Conservation (phyloP, 2,329 filamentous ascomycete species). For the Amylocarpus encephaloides region DNA sequence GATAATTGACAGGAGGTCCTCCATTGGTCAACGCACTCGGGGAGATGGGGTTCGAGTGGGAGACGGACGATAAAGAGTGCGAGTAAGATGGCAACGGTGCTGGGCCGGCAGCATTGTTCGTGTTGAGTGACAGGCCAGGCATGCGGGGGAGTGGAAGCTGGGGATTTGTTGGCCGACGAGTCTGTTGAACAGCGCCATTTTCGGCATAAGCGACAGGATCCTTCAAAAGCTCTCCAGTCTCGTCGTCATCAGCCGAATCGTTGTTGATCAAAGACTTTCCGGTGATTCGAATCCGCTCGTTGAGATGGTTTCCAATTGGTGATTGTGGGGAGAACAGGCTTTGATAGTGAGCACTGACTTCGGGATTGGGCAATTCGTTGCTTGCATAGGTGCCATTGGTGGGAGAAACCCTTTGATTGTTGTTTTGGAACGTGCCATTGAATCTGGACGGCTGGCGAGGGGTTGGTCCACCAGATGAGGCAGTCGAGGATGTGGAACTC, state of each 20-base stretch:
- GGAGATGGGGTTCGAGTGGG: slow-evolving; percentile 43
- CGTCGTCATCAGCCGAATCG: slow-evolving; percentile 61
- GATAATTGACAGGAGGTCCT: slow-evolving; percentile 42
- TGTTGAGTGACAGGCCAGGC: slow-evolving; percentile 64
- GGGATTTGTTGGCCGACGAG: slow-evolving; percentile 65
- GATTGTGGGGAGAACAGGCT: slow-evolving; percentile 68
- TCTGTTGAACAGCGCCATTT: slow-evolving; percentile 48
- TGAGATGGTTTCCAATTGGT: slow-evolving; percentile 63
- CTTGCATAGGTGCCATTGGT: slow-evolving; percentile 48
- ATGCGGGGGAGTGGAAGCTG: slow-evolving; percentile 66
- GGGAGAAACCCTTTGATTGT: slow-evolving; percentile 38
- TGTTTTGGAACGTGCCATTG: slow-evolving; percentile 51
- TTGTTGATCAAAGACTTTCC: slow-evolving; percentile 70
- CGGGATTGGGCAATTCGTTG: slow-evolving; percentile 54
- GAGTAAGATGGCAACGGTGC: slow-evolving; percentile 22
- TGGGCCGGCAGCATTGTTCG: slow-evolving; percentile 43
- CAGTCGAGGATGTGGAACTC: slow-evolving; percentile 37
- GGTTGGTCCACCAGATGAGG: slow-evolving; percentile 29
- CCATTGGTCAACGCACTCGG: slow-evolving; percentile 46
- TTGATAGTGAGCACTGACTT: slow-evolving; percentile 48
- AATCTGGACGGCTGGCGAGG: slow-evolving; percentile 41
- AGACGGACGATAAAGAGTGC: slow-evolving; percentile 28
- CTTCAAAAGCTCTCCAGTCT: slow-evolving; percentile 65
- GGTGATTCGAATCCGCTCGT: slow-evolving; percentile 52
- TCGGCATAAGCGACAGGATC: slow-evolving; percentile 70